These are phyloP conservation scores for Teunomyces stri DNA, from an alignment of 805 yeast species.

Conservation along the genomic window DNA sequence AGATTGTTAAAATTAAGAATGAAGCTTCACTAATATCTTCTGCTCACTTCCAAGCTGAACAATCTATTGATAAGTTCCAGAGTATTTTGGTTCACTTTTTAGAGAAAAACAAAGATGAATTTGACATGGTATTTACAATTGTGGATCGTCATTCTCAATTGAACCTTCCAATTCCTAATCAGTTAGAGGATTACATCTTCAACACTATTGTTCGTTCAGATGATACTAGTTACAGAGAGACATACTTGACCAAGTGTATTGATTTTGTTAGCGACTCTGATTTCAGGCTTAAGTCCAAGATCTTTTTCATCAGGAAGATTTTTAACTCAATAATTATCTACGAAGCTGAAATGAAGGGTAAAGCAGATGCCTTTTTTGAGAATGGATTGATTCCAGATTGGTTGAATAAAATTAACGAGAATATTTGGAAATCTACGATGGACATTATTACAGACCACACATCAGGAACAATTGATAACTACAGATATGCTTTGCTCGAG, in stretches of 20 bases:
- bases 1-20: conserved; percentile 41
- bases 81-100: conserved; percentile 28
- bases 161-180: conserved; percentile 44
- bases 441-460: conserved; percentile 51
- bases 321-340: conserved; percentile 64
- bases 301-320: conserved; percentile 54
- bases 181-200: conserved; percentile 58
- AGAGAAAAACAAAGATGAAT: conserved; percentile 20
- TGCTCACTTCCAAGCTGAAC: conserved; percentile 67
- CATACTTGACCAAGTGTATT: conserved; percentile 51
- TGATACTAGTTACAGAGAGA: conserved; percentile 46
- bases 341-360: conserved; percentile 53
- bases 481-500: conserved; percentile 75
- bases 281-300: conserved; percentile 50
- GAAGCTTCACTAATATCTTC: conserved; percentile 51
- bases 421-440: conserved; percentile 70
- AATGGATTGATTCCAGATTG: conserved; percentile 46
- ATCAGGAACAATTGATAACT: conserved; percentile 70
- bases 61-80: conserved; percentile 65
- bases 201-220: conserved; percentile 50
- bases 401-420: conserved; percentile 59
- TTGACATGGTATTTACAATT: conserved; percentile 28
- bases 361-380: conserved; percentile 46
- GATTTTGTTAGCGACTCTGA: conserved; percentile 46
- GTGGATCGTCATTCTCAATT: conserved; percentile 41